Evolutionary conservation across 2,329 filamentous ascomycete genomes (phyloP), one percentile per base, ranked within the genome.

Genomic region (Pyrenophora tritici-repentis): DNA sequence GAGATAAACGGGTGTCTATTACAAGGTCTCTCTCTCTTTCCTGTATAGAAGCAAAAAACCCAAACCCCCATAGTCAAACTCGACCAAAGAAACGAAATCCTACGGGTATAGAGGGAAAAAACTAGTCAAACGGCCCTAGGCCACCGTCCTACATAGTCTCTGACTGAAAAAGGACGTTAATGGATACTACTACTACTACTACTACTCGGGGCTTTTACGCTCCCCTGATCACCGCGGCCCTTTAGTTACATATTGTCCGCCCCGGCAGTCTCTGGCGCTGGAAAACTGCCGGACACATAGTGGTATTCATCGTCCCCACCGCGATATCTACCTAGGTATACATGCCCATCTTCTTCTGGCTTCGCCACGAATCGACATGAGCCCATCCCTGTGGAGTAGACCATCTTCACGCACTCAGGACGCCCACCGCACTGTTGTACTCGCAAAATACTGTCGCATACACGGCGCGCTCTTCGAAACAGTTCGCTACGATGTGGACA

Each of bases 261-360:
- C 6, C 22, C 34, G 12, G 44, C 42, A 46, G 17, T 7, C 41
- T n/a, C 14, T 17, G 36, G 47, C n/a, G 33, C 29, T 48, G 32
- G n/a, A n/a, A 29, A 14, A 33, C 16, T 18, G 18, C 47, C 20
- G 3, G n/a, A 10, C 20, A 53, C 2, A 10, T 40, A 6, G 6
- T 56, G 1, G 42, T 53, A 13, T 13, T 58, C 14, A 13, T 16
- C 13, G 35, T 44, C 9, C 33, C 44, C 6, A 58, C 50, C 17
- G 54, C 51, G 2, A 42, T 62, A 16, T 60, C 60, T 8, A 59
- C 54, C 1, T 51, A 62, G n/a, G n/a, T n/a, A n/a, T n/a, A n/a
- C n/a, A n/a, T n/a, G n/a, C n/a, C n/a, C n/a, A n/a, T n/a, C n/a
- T n/a, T 26, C 36, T 57, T 33, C 9, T 57, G 13, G 59, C 35